These are phyloP conservation scores for Rusavskia elegans DNA, from an alignment of 495 filamentous ascomycete species.

Conservation along the genomic window DNA sequence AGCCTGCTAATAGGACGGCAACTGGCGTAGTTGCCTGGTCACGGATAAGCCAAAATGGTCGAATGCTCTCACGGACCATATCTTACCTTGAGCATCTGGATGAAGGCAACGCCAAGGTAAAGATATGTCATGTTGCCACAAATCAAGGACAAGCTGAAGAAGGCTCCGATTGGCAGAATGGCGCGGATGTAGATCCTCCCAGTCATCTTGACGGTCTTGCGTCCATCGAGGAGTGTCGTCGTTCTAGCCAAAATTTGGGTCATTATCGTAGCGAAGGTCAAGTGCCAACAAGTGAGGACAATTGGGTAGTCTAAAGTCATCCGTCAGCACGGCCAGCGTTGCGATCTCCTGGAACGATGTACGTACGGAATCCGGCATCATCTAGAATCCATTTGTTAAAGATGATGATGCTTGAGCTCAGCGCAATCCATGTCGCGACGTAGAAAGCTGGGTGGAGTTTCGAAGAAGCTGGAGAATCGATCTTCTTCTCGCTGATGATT, in stretches of 20 bases:
- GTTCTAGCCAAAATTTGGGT: slow-evolving; percentile 58
- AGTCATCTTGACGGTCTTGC: slow-evolving; percentile 54
- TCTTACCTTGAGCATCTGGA: slow-evolving; percentile 65
- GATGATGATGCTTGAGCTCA: slow-evolving; percentile 86
- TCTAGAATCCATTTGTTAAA: slow-evolving; percentile 99
- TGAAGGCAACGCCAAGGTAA: slow-evolving; percentile 62
- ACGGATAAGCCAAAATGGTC: background rate
- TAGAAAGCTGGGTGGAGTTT: slow-evolving; percentile 75
- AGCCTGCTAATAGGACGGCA: slow-evolving; percentile 47
- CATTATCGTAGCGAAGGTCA: slow-evolving; percentile 54
- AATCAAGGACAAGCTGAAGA: slow-evolving; percentile 57
- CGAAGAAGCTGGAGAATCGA: slow-evolving; percentile 39
- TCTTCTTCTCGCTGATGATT: slow-evolving; percentile 36
- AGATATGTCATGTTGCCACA: slow-evolving; percentile 61
- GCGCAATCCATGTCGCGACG: slow-evolving; percentile 76
- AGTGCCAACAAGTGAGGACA: slow-evolving; percentile 65
- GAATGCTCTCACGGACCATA: background rate
- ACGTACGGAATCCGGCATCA: slow-evolving; percentile 69
- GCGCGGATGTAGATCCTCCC: slow-evolving; percentile 48
- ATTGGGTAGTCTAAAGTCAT: slow-evolving; percentile 21
- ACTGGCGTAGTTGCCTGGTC: slow-evolving; percentile 50
- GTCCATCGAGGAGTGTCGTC: slow-evolving; percentile 49
- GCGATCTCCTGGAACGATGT: background rate
- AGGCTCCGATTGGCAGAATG: slow-evolving; percentile 58
- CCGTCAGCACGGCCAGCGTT: slow-evolving; percentile 3